Base-by-base conservation (phyloP, 1,284 basidiomycete genomes). In the Malassezia brasiliensis region DNA sequence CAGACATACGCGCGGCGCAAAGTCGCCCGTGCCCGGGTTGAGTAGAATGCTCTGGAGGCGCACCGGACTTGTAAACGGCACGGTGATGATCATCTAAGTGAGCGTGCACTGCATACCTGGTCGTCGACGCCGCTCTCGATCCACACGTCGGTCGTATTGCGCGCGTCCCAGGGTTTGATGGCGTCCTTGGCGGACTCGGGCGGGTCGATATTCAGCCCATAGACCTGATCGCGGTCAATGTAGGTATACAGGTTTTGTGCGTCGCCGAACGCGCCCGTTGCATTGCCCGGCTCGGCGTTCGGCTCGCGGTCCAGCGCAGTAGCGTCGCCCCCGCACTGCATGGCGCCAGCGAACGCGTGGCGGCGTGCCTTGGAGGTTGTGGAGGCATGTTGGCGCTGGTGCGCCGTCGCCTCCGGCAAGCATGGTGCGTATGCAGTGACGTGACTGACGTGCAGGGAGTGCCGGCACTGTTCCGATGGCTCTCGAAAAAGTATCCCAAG, bases 401-500 rank as follows among this genome's bases (percentile, higher is more conserved):
- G 12, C 5, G 12, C 3, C 32, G 31, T 47, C 45, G 30, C 30
- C 35, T 22, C n/a, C 17, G 20, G 12, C 40, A 17, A 42, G 40
- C 40, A 42, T 42, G 40, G 40, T 42, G 40, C 40, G 40, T 42
- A 42, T 22, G 40, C 20, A 42, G 22, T 6, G 17, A 10, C 15
- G 12, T 20, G 32, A 22, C 30, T 42, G 40, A 42, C 31, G 2
- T 25, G 37, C 47, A 57, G 72, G 72, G 72, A 66, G 72, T 74
- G 34, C 72, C 72, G 30, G 70, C 72, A 36, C 60, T 69, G 32
- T 72, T 71, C 68, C 60, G 74, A 60, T 75, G 74, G 74, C 66
- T 75, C n/a, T 74, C 72, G 14, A 73, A 73, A 61, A 75, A 75
- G 66, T 75, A 75, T 53, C 73, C 74, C 14, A 69, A 71, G 57